Evolutionary conservation across 2,329 filamentous ascomycete species (phyloP), one percentile per base, ranked within the genome.

Genomic region (Aspergillus ruber): DNA sequence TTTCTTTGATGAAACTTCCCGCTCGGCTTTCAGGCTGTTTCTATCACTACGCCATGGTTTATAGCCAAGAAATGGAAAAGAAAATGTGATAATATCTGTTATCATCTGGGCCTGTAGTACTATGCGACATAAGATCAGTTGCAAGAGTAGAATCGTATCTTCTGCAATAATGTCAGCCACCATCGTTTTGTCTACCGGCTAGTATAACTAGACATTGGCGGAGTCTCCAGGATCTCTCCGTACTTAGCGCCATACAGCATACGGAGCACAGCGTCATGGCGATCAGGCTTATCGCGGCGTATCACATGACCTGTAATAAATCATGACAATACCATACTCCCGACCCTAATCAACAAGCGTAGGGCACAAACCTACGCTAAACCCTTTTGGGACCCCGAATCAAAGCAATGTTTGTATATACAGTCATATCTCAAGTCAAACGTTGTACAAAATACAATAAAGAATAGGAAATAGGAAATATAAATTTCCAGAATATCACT

Each of bases 11-110:
- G 46, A 50, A 41, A 50, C 42, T 49, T 49, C 50, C 48, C 55
- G 52, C 50, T 49, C 45, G 50, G 50, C 44, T 53, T 48, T 55
- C 54, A 52, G 52, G 54, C 17, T 36, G n/a, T 36, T 36, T 17
- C 50, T 51, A 45, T 57, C 53, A 56, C 50, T 53, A 44, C 53
- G 50, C 56, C 54, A 51, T 56, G 48, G 42, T 53, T 45, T 54
- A 41, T 49, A 45, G 48, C 52, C 50, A 54, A 46, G 48, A 56
- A 57, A 52, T 53, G 50, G 46, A 51, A 58, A 55, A 36, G 29
- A 18, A 43, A 52, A 61, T 59, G 56, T 57, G 53, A 57, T 53
- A 60, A 55, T 54, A 56, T 54, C 45, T 44, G 29, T 50, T 45
- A 46, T 39, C 46, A 32, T 46, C 12, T 29, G 9, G 9, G 25